Base-by-base conservation (phyloP, 2,329 filamentous ascomycete species). In the Aureobasidium sp. region DNA sequence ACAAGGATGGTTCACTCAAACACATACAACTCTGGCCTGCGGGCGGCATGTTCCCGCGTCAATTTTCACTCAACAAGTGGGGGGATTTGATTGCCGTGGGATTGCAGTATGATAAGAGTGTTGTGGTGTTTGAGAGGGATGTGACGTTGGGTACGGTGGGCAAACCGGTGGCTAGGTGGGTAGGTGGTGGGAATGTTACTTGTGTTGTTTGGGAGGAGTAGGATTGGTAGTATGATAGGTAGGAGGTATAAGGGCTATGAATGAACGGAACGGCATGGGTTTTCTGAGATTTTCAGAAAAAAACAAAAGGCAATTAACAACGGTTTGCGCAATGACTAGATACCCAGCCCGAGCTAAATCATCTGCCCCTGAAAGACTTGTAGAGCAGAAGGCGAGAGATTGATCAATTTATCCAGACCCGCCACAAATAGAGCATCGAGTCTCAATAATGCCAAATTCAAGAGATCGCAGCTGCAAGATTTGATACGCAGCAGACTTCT, bases 41-140 rank as follows among this genome's bases (percentile, higher is more conserved):
- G 0, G 86, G 86, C 53, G 89, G 89, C 2, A 72, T 75, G 8
- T 81, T 79, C 61, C 89, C 89, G 0, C 80, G 89, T 24, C 86
- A 88, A 44, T 88, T 90, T 71, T 81, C 80, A 56, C 74, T 90
- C 62, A 91, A 87, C 72, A 79, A 78, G 64, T 81, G 79, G 12
- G 88, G 88, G 1, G 79, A 79, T 60, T 73, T 87, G 63, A 74
- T 90, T 3, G 88, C 85, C 1, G 82, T 90, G 31, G 87, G 81
- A 0, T 78, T 88, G 65, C 86, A 91, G 73, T 73, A 74, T 17
- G 83, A 83, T 56, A 76, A 79, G 35, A 82, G 80, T 33, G 82
- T 90, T 1, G 82, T 81, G 7, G 73, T 92, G 54, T 81, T 88
- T 52, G 71, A 76, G 67, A 78, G 89, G 6, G 80, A 91, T 72